These are phyloP conservation scores for Talaromyces wortmannii DNA, from an alignment of 495 filamentous ascomycete genomes.

Conservation along the genomic window DNA sequence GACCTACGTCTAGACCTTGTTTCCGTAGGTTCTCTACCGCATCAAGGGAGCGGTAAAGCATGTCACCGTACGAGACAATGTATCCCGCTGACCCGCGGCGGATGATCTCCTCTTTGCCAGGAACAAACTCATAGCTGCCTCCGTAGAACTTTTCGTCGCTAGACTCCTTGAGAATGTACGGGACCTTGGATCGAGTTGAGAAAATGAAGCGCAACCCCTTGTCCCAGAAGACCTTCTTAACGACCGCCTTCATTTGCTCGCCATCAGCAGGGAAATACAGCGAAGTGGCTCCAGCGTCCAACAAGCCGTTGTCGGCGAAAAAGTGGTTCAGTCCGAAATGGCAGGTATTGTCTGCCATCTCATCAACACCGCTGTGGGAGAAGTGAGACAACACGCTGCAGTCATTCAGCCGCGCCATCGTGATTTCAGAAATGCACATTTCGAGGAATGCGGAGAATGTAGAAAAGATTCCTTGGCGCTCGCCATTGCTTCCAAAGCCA, in stretches of 20 bases:
- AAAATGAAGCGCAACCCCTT: conserved; percentile 31
- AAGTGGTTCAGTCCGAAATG: conserved; percentile 36
- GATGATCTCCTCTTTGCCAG: conserved; percentile 31
- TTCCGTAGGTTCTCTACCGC: conserved; percentile 28
- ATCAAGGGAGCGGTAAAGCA: conserved; percentile 34
- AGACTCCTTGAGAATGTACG: conserved; percentile 31
- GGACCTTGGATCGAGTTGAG: conserved; percentile 33
- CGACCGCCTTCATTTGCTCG: conserved; percentile 37
- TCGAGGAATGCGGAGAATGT: conserved; percentile 35
- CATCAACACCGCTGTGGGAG: conserved; percentile 33
- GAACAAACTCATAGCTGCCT: conserved; percentile 27
- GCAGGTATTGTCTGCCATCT: conserved; percentile 38
- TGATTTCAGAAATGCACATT: conserved; percentile 35
- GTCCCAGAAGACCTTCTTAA: conserved; percentile 29
- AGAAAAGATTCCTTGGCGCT: conserved; percentile 33
- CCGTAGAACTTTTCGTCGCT: conserved; percentile 29
- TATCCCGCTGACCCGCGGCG: conserved; percentile 28
- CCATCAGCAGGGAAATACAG: conserved; percentile 36
- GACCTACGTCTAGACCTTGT: conserved; percentile 24
- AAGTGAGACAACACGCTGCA: conserved; percentile 33
- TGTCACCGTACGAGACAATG: conserved; percentile 32
- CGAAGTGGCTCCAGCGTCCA: conserved; percentile 21
- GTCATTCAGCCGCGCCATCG: conserved; percentile 33
- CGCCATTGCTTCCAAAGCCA: conserved; percentile 30
- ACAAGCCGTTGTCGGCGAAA: conserved; percentile 34